Conservation (phyloP, 2,329 filamentous ascomycete genomes). For the Diaporthe aspalathi region DNA sequence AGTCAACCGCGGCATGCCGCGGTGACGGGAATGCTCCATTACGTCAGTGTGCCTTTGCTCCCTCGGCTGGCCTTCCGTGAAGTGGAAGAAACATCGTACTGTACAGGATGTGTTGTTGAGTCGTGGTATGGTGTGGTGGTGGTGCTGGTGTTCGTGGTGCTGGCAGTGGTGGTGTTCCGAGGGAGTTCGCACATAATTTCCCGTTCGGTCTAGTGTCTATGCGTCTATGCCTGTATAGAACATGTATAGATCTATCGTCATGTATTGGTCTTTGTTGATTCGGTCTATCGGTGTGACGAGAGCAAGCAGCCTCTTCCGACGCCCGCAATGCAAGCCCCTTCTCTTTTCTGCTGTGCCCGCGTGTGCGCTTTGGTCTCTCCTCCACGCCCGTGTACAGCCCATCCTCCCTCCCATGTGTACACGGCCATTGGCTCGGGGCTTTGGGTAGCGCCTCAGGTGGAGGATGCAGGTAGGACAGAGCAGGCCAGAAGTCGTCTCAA, state of each 20-base stretch:
- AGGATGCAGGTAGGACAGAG: no score
- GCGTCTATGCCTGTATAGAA: conserved; percentile 22
- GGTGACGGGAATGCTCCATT: neutral
- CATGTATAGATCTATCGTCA: conserved; percentile 23
- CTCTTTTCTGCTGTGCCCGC: neutral
- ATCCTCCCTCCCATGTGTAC: conserved; percentile 22
- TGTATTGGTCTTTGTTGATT: neutral
- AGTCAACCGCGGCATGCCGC: neutral
- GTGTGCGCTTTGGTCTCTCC: neutral
- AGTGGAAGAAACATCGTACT: neutral
- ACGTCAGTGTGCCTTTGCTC: neutral
- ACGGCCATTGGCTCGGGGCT: neutral
- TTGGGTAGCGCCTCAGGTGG: neutral
- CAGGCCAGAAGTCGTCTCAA: neutral
- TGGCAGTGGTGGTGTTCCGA: no score
- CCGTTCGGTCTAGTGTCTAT: conserved; percentile 19
- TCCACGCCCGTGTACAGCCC: conserved; percentile 14
- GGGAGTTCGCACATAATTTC: neutral
- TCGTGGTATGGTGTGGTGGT: neutral
- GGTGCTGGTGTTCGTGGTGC: neutral
- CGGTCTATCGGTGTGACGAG: conserved; percentile 11
- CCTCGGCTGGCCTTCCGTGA: neutral
- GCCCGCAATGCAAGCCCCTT: neutral
- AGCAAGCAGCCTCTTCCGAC: conserved; percentile 10
- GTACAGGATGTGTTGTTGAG: neutral